These are phyloP conservation scores for Sporothrix brunneoviolacea DNA, from an alignment of 2,329 filamentous ascomycete species.

Conservation along the genomic window DNA sequence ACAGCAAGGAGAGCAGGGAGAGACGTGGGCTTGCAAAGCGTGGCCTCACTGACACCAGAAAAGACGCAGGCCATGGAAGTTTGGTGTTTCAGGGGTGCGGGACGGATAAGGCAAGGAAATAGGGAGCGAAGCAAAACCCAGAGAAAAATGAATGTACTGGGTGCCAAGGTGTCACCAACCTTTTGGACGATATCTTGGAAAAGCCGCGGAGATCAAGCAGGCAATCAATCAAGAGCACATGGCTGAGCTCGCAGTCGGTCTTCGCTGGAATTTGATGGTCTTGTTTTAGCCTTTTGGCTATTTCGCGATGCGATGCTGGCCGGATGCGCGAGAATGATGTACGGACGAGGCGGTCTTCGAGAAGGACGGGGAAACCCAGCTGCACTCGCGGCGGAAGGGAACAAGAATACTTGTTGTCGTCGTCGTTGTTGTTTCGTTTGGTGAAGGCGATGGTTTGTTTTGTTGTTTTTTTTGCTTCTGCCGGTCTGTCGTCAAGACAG, in stretches of 20 bases:
- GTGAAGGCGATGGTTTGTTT: background rate
- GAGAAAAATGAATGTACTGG: background rate
- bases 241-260: background rate
- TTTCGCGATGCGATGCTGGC: background rate
- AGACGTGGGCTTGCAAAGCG: background rate
- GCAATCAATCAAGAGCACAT: slow-evolving; percentile 8
- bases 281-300: background rate
- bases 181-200: slow-evolving; percentile 2
- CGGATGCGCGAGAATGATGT: slow-evolving; percentile 3
- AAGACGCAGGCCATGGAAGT: background rate
- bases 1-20: background rate
- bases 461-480: background rate
- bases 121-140: background rate
- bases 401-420: background rate
- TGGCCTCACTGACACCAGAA: slow-evolving; percentile 2
- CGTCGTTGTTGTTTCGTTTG: background rate
- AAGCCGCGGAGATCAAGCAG: slow-evolving; percentile 9
- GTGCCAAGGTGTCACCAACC: slow-evolving; percentile 4
- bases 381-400: background rate
- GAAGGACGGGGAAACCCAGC: background rate
- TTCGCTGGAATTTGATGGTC: background rate
- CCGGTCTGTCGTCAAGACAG: slow-evolving; percentile 1
- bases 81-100: slow-evolving; percentile 14
- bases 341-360: background rate
- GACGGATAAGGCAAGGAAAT: slow-evolving; percentile 8